Conservation (phyloP, 2,329 filamentous ascomycete genomes). For the Tolypocladium paradoxum region DNA sequence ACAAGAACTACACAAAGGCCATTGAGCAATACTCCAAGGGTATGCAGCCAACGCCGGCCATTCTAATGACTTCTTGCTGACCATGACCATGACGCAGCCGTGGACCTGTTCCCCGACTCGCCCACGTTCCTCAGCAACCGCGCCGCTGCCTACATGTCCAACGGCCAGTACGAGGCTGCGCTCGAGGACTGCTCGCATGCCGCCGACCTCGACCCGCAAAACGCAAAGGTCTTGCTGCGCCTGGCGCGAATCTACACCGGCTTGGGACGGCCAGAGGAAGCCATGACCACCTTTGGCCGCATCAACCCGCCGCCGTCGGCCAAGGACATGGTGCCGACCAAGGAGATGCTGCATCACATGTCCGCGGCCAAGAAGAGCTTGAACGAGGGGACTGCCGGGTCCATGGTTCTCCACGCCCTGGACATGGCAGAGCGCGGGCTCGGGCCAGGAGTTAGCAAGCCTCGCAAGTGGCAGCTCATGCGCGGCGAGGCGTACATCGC, state of each 20-base stretch:
- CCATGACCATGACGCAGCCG: slow-evolving; percentile 40
- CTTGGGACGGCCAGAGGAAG: slow-evolving; percentile 77
- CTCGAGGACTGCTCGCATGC: slow-evolving; percentile 79
- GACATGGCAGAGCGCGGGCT: slow-evolving; percentile 81
- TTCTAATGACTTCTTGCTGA: slow-evolving; percentile 4
- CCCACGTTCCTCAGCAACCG: slow-evolving; percentile 90
- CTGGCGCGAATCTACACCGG: slow-evolving; percentile 83
- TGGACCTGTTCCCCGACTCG: slow-evolving; percentile 76
- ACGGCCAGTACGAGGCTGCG: slow-evolving; percentile 66
- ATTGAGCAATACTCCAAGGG: slow-evolving; percentile 94
- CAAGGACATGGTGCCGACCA: slow-evolving; percentile 76
- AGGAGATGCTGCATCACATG: slow-evolving; percentile 76
- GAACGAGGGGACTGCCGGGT: slow-evolving; percentile 64
- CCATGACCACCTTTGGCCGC: slow-evolving; percentile 67
- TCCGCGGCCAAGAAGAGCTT: slow-evolving; percentile 69
- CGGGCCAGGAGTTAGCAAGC: slow-evolving; percentile 63
- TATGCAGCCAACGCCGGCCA: slow-evolving; percentile 29
- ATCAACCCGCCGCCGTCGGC: slow-evolving; percentile 72
- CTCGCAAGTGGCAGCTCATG: slow-evolving; percentile 90
- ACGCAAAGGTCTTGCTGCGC: slow-evolving; percentile 78
- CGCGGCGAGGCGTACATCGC: slow-evolving; percentile 84
- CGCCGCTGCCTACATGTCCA: slow-evolving; percentile 87
- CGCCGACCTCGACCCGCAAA: slow-evolving; percentile 72
- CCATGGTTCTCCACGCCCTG: slow-evolving; percentile 84
- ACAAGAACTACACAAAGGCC: slow-evolving; percentile 76